Evolutionary conservation across 257 asterid genomes (phyloP).

Genomic region (Echites panduratus): DNA sequence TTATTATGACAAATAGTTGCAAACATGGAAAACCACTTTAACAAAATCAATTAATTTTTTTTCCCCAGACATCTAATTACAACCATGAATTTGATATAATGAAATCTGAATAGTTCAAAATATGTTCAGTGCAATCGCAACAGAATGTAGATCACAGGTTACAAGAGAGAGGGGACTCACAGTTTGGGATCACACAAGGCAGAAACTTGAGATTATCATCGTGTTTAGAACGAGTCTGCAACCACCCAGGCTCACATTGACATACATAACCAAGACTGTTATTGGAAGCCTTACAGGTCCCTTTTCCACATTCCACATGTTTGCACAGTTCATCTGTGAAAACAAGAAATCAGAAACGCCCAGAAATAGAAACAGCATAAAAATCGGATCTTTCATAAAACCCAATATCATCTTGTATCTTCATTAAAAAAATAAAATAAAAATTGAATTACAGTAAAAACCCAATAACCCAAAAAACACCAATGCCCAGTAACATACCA

Average conservation of each 20-base stretch:
- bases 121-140: neutral
- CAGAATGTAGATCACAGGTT: neutral
- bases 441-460: neutral
- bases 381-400: neutral
- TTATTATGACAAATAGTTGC: neutral
- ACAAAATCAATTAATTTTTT: too few relatives aligned
- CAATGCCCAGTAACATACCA: conserved; percentile 22
- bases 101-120: neutral
- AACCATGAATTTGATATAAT: neutral
- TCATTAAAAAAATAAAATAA: too few relatives aligned
- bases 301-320: conserved; percentile 51
- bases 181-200: conserved; percentile 74
- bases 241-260: conserved; percentile 68
- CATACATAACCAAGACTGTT: conserved; percentile 48
- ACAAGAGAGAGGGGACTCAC: conserved; percentile 27
- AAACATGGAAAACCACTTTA: neutral
- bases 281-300: conserved; percentile 42
- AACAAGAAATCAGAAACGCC: conserved; percentile 3
- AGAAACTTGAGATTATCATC: conserved; percentile 33
- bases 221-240: conserved; percentile 36
- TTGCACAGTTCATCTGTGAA: conserved; percentile 36
- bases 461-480: neutral
- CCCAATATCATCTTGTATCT: too few relatives aligned
- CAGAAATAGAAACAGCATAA: neutral
- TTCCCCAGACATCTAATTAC: neutral